Conservation (phyloP, 768 basidiomycete genomes). For the Serendipita vermifera region DNA sequence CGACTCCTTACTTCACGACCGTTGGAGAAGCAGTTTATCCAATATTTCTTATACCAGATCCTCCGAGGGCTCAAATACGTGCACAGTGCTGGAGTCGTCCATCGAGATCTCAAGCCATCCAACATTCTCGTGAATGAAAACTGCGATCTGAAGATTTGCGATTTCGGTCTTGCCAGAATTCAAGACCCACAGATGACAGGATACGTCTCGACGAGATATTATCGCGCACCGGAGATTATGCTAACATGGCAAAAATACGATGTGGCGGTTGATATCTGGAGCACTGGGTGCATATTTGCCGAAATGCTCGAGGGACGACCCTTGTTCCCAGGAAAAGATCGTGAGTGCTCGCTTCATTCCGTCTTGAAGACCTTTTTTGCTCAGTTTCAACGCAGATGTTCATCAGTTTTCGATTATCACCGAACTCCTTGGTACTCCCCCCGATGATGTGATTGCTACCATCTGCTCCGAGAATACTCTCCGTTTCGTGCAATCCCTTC, state of each 20-base stretch:
- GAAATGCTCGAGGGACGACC: conserved; percentile 98
- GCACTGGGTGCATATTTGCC: conserved; percentile 66
- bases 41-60: conserved; percentile 82
- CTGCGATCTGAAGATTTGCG: conserved; percentile 80
- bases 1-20: conserved; percentile 92
- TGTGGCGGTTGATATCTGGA: conserved; percentile 71
- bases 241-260: conserved; percentile 92
- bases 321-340: conserved; percentile 84
- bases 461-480: conserved; percentile 89
- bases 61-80: conserved; percentile 90
- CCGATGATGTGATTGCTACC: conserved; percentile 93
- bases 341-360: conserved; percentile 18
- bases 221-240: conserved; percentile 99
- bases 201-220: conserved; percentile 98
- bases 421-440: conserved; percentile 93
- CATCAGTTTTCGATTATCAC: conserved; percentile 92
- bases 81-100: conserved; percentile 92
- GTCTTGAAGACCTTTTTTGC: too few species aligned
- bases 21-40: conserved; percentile 81
- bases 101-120: conserved; percentile 88
- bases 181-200: conserved; percentile 84
- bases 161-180: conserved; percentile 90
- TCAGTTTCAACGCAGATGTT: conserved; percentile 57
- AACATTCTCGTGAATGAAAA: conserved; percentile 82
- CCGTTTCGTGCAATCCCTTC: conserved; percentile 83